Evolutionary conservation across 2,329 filamentous ascomycete genomes (phyloP).

Genomic region (Trichophyton benhamiae): DNA sequence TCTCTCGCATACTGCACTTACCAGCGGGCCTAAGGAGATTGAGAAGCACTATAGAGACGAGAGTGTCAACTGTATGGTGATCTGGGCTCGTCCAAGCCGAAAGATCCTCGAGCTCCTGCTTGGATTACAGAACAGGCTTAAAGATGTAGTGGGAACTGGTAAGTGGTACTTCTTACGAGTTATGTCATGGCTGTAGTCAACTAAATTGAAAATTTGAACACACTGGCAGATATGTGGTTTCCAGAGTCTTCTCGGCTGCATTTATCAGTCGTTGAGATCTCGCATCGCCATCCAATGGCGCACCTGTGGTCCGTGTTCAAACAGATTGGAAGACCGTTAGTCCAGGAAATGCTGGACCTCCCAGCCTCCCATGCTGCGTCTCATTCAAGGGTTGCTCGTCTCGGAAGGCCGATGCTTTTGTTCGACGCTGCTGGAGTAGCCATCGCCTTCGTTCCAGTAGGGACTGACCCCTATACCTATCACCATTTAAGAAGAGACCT

Average conservation of each 20-base stretch:
- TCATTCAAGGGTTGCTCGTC: neutral
- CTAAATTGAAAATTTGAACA: neutral
- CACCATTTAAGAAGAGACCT: conserved; percentile 9
- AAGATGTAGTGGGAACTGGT: conserved; percentile 5
- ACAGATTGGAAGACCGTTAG: conserved; percentile 1
- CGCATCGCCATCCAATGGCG: conserved; percentile 8
- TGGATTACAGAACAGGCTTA: conserved; percentile 4
- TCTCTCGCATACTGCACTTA: neutral
- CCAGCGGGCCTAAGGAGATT: neutral
- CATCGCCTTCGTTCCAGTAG: conserved; percentile 6
- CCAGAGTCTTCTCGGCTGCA: conserved; percentile 7
- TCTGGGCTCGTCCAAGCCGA: conserved; percentile 8
- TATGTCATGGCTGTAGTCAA: neutral
- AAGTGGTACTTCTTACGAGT: neutral
- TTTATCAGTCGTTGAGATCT: conserved; percentile 8
- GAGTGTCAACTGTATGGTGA: conserved; percentile 7
- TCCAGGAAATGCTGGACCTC: conserved; percentile 7
- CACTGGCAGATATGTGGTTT: conserved; percentile 9
- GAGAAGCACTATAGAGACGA: conserved; percentile 4
- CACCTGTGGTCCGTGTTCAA: conserved; percentile 6
- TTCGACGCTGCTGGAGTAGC: conserved; percentile 9
- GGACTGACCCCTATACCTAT: conserved; percentile 4
- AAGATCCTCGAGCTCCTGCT: conserved; percentile 4
- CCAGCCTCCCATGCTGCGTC: neutral
- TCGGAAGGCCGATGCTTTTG: conserved; percentile 8